A percentile compares a stretch with the other conserved stretches of the same genome.
These are phyloP conservation scores for Rhodomyrtus psidioides DNA, from an alignment of 441 rosid genomes.

Conservation along the genomic window DNA sequence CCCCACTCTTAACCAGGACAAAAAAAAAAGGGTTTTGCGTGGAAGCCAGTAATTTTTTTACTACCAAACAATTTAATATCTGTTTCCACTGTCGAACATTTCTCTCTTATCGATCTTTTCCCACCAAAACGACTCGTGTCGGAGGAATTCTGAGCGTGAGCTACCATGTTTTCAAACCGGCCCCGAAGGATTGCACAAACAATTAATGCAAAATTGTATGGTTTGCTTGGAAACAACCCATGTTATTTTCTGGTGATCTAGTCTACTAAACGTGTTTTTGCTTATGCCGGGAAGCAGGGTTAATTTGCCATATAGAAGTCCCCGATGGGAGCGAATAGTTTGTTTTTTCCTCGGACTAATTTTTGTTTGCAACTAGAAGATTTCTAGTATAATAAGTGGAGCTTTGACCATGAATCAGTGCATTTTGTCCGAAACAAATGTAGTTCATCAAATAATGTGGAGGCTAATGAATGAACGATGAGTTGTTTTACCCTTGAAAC, in stretches of 20 bases:
- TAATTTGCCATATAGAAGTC: background rate
- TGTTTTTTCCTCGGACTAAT: background rate
- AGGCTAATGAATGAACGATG: background rate
- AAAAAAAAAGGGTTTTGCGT: background rate
- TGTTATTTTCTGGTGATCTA: background rate
- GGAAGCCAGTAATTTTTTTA: background rate
- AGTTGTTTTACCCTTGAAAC: background rate
- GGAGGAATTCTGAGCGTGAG: too few species aligned
- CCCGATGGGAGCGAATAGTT: fast-evolving
- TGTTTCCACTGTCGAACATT: background rate
- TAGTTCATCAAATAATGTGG: background rate
- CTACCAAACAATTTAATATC: background rate
- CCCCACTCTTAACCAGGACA: background rate
- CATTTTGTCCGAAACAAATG: background rate
- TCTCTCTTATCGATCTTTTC: background rate
- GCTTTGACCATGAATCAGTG: background rate
- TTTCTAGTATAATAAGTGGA: background rate
- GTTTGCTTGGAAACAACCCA: background rate
- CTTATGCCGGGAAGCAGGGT: background rate
- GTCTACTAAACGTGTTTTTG: fast-evolving
- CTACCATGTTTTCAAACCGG: too few species aligned
- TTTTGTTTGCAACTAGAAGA: background rate
- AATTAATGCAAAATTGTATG: background rate
- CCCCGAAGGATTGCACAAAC: background rate
- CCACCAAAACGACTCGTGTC: background rate